phyloP scores from a whole-genome alignment of 2,329 filamentous ascomycete genomes.

The Diaporthe longicolla region DNA sequence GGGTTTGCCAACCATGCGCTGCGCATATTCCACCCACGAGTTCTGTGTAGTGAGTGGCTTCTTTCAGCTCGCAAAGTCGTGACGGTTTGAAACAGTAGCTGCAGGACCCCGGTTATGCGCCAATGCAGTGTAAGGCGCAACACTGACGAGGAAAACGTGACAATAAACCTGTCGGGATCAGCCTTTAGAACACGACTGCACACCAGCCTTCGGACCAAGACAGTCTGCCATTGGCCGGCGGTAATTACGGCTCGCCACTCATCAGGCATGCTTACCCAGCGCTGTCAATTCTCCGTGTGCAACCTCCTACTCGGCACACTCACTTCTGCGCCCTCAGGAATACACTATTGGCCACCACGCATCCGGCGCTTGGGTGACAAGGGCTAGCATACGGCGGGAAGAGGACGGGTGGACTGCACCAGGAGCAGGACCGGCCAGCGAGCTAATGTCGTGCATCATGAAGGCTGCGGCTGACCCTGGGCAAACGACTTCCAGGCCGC shows the following conservation, averaged over 20 bases:
- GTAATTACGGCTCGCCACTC: conserved; percentile 41
- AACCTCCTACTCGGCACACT: not conserved
- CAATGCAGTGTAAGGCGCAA: conserved; percentile 18
- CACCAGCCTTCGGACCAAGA: conserved; percentile 37
- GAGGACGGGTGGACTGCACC: not conserved
- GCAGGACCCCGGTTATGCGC: conserved; percentile 27
- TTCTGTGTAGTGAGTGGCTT: not conserved
- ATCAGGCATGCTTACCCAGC: conserved; percentile 28
- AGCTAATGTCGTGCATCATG: conserved; percentile 38
- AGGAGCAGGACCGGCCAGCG: not conserved
- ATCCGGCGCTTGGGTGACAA: conserved; percentile 10
- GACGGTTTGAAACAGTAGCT: conserved; percentile 23
- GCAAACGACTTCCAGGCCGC: not conserved
- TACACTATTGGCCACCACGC: conserved; percentile 7
- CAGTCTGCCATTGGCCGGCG: conserved; percentile 34
- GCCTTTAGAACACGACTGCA: conserved; percentile 9
- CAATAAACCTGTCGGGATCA: not conserved
- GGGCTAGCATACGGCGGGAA: not conserved
- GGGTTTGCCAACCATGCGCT: not conserved
- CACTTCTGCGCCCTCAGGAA: not conserved
- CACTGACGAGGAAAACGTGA: not conserved
- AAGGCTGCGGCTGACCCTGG: conserved; percentile 23
- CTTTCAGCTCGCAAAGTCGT: conserved; percentile 30
- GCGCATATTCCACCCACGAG: conserved; percentile 4
- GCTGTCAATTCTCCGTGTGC: conserved; percentile 23